phyloP scores from a whole-genome alignment of 352 stramenopile genomes.

The Phytophthora ohioensis region DNA sequence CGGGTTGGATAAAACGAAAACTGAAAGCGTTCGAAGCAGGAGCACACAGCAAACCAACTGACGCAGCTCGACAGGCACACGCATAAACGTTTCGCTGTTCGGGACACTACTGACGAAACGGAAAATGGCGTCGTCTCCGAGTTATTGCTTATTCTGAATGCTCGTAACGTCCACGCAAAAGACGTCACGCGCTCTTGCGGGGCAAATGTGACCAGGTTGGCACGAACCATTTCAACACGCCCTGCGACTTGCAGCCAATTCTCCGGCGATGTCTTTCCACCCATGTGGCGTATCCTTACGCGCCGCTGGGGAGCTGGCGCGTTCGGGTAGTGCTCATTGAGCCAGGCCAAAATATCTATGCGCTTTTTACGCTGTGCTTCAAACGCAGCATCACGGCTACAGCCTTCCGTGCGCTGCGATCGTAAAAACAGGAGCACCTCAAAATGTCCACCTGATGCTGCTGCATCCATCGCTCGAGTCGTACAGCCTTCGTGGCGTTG shows the following conservation, averaged over 20 bases:
- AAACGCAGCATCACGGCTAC: conserved; percentile 38
- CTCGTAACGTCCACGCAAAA: not conserved
- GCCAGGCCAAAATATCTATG: conserved; percentile 37
- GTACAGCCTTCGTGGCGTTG: conserved; percentile 36
- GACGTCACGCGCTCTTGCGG: conserved; percentile 1
- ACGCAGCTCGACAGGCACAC: conserved; percentile 13
- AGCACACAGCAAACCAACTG: not conserved
- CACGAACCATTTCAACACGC: too few species aligned
- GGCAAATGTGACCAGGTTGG: not conserved
- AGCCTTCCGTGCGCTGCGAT: conserved; percentile 31
- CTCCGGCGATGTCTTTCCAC: not conserved
- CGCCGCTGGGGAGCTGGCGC: conserved; percentile 24
- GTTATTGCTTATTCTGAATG: not conserved
- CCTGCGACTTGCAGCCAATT: too few species aligned
- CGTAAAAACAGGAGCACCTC: conserved; percentile 37
- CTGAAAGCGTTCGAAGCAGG: conserved; percentile 1
- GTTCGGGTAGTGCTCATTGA: conserved; percentile 40
- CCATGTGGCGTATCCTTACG: conserved; percentile 8
- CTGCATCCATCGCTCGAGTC: conserved; percentile 38
- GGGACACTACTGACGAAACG: conserved; percentile 28
- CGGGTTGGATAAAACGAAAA: conserved; percentile 21
- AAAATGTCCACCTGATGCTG: conserved; percentile 37
- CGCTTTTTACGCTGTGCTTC: conserved; percentile 34
- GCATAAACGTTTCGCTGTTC: conserved; percentile 15
- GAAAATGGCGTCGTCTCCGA: conserved; percentile 2